phyloP scores from a whole-genome alignment of 345 rosid genomes.

The Lagerstroemia speciosa region DNA sequence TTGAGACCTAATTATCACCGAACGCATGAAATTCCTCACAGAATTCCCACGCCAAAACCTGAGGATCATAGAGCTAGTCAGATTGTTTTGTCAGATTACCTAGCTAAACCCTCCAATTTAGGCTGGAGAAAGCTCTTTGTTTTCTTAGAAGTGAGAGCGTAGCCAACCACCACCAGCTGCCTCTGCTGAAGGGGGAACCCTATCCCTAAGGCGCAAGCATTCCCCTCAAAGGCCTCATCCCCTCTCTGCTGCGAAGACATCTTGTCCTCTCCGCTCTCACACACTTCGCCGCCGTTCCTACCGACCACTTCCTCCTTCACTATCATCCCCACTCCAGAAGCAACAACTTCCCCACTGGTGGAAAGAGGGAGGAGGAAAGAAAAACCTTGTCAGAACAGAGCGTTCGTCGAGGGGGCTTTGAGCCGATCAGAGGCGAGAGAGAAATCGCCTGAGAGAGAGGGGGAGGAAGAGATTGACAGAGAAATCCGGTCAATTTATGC shows the following conservation, averaged over 20 bases:
- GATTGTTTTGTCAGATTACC: slow-evolving; percentile 24
- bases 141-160: slow-evolving; percentile 78
- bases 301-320: slow-evolving; percentile 27
- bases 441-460: neutral
- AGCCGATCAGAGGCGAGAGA: neutral
- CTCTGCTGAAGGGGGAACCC: slow-evolving; percentile 25
- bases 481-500: neutral
- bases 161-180: slow-evolving; percentile 53
- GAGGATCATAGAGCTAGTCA: neutral
- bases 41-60: neutral
- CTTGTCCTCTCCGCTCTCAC: slow-evolving; percentile 14
- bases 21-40: neutral
- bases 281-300: neutral
- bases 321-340: neutral
- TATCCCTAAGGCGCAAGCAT: slow-evolving; percentile 12
- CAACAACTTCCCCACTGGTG: slow-evolving; percentile 2
- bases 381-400: neutral
- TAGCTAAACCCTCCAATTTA: slow-evolving; percentile 59
- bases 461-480: neutral
- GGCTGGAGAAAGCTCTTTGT: slow-evolving; percentile 74
- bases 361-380: neutral
- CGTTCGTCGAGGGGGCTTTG: neutral
- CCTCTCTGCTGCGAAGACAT: slow-evolving; percentile 12
- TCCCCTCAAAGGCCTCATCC: slow-evolving; percentile 6
- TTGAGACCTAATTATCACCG: neutral